These are phyloP conservation scores for Leccinum rimulosum DNA, from an alignment of 768 basidiomycete species.

Conservation along the genomic window DNA sequence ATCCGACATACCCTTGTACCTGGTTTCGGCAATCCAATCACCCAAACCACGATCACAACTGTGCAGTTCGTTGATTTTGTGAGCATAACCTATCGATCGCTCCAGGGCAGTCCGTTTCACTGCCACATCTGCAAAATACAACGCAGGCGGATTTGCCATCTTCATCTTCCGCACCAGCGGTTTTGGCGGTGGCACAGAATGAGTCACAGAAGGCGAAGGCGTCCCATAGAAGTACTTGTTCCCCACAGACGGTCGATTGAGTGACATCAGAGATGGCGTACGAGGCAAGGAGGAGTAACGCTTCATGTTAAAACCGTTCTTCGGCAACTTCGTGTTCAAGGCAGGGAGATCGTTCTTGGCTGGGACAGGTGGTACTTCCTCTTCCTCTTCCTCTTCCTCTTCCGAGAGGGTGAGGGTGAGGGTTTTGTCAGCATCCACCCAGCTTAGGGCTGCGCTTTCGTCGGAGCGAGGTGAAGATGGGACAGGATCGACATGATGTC, in stretches of 20 bases:
- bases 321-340: slow-evolving; percentile 24
- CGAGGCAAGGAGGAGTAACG: slow-evolving; percentile 60
- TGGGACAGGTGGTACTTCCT: slow-evolving; percentile 29
- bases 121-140: slow-evolving; percentile 67
- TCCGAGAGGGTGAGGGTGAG: slow-evolving; percentile 13
- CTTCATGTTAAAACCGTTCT: slow-evolving; percentile 35
- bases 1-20: slow-evolving; percentile 46
- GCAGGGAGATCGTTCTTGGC: slow-evolving; percentile 23
- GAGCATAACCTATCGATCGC: slow-evolving; percentile 69
- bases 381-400: slow-evolving; percentile 3
- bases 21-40: slow-evolving; percentile 68
- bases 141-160: slow-evolving; percentile 55
- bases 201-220: slow-evolving; percentile 33
- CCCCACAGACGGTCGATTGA: slow-evolving; percentile 19
- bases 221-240: slow-evolving; percentile 26
- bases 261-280: slow-evolving; percentile 59
- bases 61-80: slow-evolving; percentile 81
- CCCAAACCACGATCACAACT: slow-evolving; percentile 71
- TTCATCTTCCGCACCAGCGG: slow-evolving; percentile 32
- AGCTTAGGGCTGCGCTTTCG: slow-evolving; percentile 15
- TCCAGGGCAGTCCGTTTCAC: slow-evolving; percentile 56
- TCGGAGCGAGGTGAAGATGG: slow-evolving; percentile 22
- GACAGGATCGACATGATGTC: background rate
- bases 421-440: slow-evolving; percentile 20
- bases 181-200: slow-evolving; percentile 25